phyloP scores from a whole-genome alignment of 352 stramenopile species.

The Albugo candida region DNA sequence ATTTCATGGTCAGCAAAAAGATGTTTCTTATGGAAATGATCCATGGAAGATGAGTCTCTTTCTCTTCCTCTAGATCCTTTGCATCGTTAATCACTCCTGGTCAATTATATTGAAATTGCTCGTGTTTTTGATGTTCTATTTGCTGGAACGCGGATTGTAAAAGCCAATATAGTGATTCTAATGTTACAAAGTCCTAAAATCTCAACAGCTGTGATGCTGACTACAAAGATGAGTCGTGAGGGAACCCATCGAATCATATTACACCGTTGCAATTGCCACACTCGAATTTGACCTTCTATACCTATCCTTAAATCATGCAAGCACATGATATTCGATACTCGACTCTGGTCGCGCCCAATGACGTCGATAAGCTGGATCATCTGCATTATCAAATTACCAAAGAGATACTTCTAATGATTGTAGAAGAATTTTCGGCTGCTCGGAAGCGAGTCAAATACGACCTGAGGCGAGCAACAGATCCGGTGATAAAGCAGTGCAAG shows the following conservation, averaged over 20 bases:
- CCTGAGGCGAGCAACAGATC: conserved; percentile 97
- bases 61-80: conserved; percentile 93
- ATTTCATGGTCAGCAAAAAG: conserved; percentile 97
- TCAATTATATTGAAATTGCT: conserved; percentile 99
- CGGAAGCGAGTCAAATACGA: conserved; percentile 98
- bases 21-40: conserved; percentile 99
- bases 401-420: conserved; percentile 96
- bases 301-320: conserved; percentile 99
- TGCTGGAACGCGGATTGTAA: conserved; percentile 96
- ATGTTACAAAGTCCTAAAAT: conserved; percentile 79
- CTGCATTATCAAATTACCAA: conserved; percentile 88
- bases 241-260: conserved; percentile 98
- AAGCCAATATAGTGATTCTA: conserved; percentile 91
- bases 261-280: conserved; percentile 97
- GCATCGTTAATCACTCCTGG: conserved; percentile 95
- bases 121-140: conserved; percentile 96
- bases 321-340: conserved; percentile 99
- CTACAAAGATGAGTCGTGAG: conserved; percentile 98
- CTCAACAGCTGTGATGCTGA: conserved; percentile 51
- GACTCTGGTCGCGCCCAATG: conserved; percentile 83
- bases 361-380: conserved; percentile 37
- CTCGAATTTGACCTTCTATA: conserved; percentile 99
- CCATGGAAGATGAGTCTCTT: conserved; percentile 97
- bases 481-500: conserved; percentile 98
- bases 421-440: conserved; percentile 93